Percentiles rank a stretch among this genome's conserved stretches.
These are phyloP conservation scores for Penicillium sp. DNA, from an alignment of 2,329 filamentous ascomycete genomes.

Conservation along the genomic window DNA sequence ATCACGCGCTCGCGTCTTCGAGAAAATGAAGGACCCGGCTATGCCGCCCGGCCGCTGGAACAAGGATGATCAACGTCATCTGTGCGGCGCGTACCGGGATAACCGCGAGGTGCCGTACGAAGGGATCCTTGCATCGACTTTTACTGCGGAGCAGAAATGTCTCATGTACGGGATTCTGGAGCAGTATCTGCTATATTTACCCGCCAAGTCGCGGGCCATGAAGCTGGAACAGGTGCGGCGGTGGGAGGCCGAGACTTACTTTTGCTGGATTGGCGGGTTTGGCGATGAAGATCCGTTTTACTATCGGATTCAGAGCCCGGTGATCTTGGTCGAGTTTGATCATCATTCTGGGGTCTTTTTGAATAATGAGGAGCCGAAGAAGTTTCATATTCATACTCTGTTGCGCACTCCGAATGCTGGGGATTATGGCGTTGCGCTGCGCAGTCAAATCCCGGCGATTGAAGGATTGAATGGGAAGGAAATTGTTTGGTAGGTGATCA, in stretches of 20 bases:
- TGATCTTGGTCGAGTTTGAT: slow-evolving; percentile 70
- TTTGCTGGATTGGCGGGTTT: slow-evolving; percentile 68
- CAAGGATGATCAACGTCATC: slow-evolving; percentile 70
- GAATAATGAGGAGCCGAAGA: slow-evolving; percentile 64
- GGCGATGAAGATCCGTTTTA: slow-evolving; percentile 66
- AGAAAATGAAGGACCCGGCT: slow-evolving; percentile 54
- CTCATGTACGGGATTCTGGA: slow-evolving; percentile 55
- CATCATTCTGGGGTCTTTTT: slow-evolving; percentile 75
- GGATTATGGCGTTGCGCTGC: slow-evolving; percentile 62
- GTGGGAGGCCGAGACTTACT: slow-evolving; percentile 66
- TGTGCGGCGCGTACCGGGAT: slow-evolving; percentile 72
- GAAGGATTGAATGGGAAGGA: slow-evolving; percentile 37
- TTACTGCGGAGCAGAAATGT: slow-evolving; percentile 44
- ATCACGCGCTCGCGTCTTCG: slow-evolving; percentile 52
- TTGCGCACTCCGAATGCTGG: slow-evolving; percentile 67
- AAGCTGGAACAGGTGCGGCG: slow-evolving; percentile 51
- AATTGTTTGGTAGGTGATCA: slow-evolving; percentile 28
- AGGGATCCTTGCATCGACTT: slow-evolving; percentile 52
- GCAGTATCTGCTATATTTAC: slow-evolving; percentile 65
- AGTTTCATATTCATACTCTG: slow-evolving; percentile 74
- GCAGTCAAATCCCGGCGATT: slow-evolving; percentile 32
- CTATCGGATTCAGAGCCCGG: slow-evolving; percentile 69
- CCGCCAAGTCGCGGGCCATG: slow-evolving; percentile 48
- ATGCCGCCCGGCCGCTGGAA: slow-evolving; percentile 66
- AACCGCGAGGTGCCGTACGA: slow-evolving; percentile 72